Conservation (phyloP, 257 asterid species). For the Solanum appendiculatum region DNA sequence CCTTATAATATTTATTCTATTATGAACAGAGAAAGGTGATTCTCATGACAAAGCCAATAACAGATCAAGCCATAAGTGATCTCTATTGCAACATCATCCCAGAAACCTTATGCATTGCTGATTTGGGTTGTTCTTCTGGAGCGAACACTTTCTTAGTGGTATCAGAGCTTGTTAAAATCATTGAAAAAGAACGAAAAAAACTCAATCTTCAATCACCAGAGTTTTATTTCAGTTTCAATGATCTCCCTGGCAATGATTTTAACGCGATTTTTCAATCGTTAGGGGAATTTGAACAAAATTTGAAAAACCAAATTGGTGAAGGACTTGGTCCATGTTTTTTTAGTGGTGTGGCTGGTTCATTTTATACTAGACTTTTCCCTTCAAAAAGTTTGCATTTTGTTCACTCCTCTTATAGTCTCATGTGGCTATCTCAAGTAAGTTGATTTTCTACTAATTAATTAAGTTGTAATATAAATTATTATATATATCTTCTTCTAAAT, state of each 20-base stretch:
- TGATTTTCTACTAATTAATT: background rate
- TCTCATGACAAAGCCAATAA: conserved; percentile 26
- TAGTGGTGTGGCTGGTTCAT: conserved; percentile 47
- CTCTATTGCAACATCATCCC: background rate
- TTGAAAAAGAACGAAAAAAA: conserved; percentile 7
- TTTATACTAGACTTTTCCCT: conserved; percentile 54
- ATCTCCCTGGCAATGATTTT: conserved; percentile 63
- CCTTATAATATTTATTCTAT: background rate
- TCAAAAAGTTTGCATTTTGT: conserved; percentile 41
- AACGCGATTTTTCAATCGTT: conserved; percentile 40
- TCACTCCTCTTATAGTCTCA: conserved; percentile 62
- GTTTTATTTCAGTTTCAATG: conserved; percentile 39
- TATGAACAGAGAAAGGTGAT: conserved; percentile 29
- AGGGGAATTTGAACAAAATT: conserved; percentile 14
- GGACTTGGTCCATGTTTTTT: conserved; percentile 26
- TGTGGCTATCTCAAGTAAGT: conserved; percentile 51
- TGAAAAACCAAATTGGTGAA: conserved; percentile 13
- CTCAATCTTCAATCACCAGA: conserved; percentile 25
- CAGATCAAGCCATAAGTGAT: conserved; percentile 28
- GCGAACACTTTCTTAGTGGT: conserved; percentile 9
- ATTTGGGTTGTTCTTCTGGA: conserved; percentile 12
- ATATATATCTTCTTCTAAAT: background rate
- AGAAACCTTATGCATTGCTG: background rate
- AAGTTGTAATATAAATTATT: background rate
- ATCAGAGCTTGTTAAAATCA: conserved; percentile 12